A percentile compares a stretch with the other conserved stretches of the same genome.
Evolutionary conservation across 495 filamentous ascomycete species (phyloP).

Genomic region (Parmelia sp.): DNA sequence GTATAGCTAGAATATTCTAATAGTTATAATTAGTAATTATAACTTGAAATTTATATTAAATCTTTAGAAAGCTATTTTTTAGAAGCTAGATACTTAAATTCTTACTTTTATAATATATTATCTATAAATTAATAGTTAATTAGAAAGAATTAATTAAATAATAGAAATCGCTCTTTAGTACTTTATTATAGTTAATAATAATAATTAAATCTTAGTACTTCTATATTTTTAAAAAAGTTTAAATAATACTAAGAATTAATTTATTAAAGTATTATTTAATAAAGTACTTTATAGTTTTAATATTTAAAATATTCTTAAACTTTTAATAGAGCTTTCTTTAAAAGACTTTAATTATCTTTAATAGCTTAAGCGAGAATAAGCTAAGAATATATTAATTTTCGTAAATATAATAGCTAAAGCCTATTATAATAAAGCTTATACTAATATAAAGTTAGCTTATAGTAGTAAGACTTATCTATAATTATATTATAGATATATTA

Average conservation of each 20-base stretch:
- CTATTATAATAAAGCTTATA: neutral
- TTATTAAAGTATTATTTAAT: neutral
- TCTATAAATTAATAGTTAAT: neutral
- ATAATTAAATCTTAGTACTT: neutral
- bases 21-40: neutral
- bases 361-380: neutral
- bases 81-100: neutral
- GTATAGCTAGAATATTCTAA: slow-evolving; percentile 4
- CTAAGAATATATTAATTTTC: neutral
- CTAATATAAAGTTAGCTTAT: too few species aligned
- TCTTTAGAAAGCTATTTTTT: neutral
- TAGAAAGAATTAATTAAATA: neutral
- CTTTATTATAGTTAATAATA: neutral
- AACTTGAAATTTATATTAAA: slow-evolving; percentile 6
- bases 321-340: neutral
- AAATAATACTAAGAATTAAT: slow-evolving; percentile 5
- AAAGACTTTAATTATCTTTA: neutral
- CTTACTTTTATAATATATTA: neutral
- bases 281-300: slow-evolving; percentile 3
- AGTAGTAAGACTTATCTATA: neutral
- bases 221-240: neutral
- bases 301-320: neutral
- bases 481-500: slow-evolving; percentile 2
- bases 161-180: neutral
- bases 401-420: neutral